phyloP scores from a whole-genome alignment of 1,284 basidiomycete genomes.

The Trametes pubescens region DNA sequence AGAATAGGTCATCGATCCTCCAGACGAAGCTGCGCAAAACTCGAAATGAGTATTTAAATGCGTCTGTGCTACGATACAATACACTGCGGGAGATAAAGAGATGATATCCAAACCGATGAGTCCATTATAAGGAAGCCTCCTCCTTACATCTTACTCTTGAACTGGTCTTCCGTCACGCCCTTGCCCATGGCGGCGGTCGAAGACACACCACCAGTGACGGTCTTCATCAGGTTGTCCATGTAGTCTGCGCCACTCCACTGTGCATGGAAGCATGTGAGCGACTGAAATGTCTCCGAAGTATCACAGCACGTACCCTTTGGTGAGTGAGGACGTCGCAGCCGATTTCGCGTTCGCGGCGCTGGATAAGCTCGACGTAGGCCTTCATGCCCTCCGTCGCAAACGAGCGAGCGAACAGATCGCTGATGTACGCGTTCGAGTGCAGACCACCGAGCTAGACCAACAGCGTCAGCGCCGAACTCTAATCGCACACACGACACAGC shows the following conservation, averaged over 20 bases:
- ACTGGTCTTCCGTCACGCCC: slow-evolving; percentile 93
- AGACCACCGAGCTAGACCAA: slow-evolving; percentile 84
- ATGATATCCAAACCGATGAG: slow-evolving; percentile 4
- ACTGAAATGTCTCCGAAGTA: no score
- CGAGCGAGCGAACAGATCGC: slow-evolving; percentile 88
- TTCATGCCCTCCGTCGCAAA: slow-evolving; percentile 95
- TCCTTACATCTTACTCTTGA: slow-evolving; percentile 64
- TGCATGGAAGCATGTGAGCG: background rate
- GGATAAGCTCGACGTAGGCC: slow-evolving; percentile 88
- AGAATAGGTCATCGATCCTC: no score
- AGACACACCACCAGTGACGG: slow-evolving; percentile 94
- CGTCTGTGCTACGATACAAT: background rate
- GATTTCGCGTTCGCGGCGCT: slow-evolving; percentile 88
- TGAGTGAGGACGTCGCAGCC: slow-evolving; percentile 93
- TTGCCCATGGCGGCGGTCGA: slow-evolving; percentile 96
- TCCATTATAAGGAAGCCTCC: background rate
- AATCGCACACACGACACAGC: background rate
- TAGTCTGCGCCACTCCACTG: slow-evolving; percentile 97
- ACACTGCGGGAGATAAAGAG: background rate
- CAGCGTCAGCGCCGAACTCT: slow-evolving; percentile 1
- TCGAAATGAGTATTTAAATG: background rate
- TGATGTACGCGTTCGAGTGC: slow-evolving; percentile 98
- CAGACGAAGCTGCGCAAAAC: no score
- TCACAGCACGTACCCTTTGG: slow-evolving; percentile 65
- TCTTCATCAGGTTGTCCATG: slow-evolving; percentile 91